Percentiles rank a stretch among this genome's conserved stretches.
Evolutionary conservation across 768 basidiomycete genomes (phyloP).

Genomic region (Xerocomellus chrysenteron): DNA sequence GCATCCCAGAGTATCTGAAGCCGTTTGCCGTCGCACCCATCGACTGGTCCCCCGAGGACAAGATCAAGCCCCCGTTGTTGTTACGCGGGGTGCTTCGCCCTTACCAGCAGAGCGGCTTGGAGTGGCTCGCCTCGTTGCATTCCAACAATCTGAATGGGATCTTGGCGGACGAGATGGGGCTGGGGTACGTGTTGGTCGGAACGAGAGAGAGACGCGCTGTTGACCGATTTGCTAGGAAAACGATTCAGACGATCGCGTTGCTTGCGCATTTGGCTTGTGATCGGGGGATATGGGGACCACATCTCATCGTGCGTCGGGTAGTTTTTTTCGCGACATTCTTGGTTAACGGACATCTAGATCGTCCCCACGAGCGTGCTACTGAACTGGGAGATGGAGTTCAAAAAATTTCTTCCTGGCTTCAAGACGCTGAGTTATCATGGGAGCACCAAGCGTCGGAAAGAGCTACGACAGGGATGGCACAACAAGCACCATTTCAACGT

Average conservation of each 20-base stretch:
- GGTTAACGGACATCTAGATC: slow-evolving; percentile 43
- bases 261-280: slow-evolving; percentile 92
- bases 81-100: slow-evolving; percentile 87
- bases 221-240: slow-evolving; percentile 59
- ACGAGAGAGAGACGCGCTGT: neutral
- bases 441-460: slow-evolving; percentile 82
- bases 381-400: slow-evolving; percentile 98
- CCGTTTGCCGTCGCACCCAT: slow-evolving; percentile 72
- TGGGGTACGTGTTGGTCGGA: slow-evolving; percentile 60
- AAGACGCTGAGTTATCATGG: slow-evolving; percentile 90
- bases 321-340: neutral
- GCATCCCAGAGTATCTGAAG: slow-evolving; percentile 55
- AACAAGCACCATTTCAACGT: slow-evolving; percentile 90
- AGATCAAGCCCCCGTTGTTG: slow-evolving; percentile 65
- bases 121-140: slow-evolving; percentile 92
- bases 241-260: slow-evolving; percentile 94
- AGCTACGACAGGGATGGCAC: slow-evolving; percentile 88
- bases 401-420: slow-evolving; percentile 91
- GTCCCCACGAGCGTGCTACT: slow-evolving; percentile 91
- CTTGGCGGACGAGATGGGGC: slow-evolving; percentile 91
- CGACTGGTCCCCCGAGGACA: slow-evolving; percentile 59
- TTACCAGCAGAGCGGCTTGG: slow-evolving; percentile 90
- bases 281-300: slow-evolving; percentile 88
- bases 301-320: slow-evolving; percentile 64
- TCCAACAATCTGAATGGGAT: slow-evolving; percentile 79